Evolutionary conservation across 1,284 basidiomycete genomes (phyloP).

Genomic region (Leccinum brunneo-olivaceum): DNA sequence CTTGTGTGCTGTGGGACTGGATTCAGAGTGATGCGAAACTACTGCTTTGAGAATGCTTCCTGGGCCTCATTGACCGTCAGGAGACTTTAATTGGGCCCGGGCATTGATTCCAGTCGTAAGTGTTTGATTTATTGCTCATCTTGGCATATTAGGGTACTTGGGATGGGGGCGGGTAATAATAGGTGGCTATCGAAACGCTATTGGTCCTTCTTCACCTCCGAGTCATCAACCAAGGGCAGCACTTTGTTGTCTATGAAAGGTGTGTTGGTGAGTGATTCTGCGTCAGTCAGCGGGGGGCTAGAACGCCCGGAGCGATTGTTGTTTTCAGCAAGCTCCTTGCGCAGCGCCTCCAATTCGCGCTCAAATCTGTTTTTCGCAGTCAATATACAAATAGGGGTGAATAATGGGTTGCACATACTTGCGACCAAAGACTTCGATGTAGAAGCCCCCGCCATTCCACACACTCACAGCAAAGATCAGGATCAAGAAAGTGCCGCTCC

Average conservation of each 20-base stretch:
- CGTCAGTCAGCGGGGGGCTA: conserved; percentile 42
- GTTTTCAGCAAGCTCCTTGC: conserved; percentile 76
- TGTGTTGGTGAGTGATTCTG: conserved; percentile 32
- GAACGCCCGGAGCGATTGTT: conserved; percentile 46
- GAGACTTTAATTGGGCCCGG: no score
- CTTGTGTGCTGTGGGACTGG: no score
- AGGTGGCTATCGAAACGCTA: conserved; percentile 5
- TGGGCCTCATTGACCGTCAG: no score
- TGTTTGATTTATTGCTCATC: no score
- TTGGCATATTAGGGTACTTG: no score
- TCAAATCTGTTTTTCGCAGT: conserved; percentile 60
- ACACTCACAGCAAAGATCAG: conserved; percentile 75
- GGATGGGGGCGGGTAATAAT: not conserved
- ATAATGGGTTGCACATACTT: conserved; percentile 53
- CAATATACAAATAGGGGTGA: not conserved
- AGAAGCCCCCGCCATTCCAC: conserved; percentile 83
- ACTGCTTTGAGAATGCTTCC: no score
- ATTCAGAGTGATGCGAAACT: no score
- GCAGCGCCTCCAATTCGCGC: conserved; percentile 78
- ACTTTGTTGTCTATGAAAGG: conserved; percentile 21
- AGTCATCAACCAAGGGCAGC: conserved; percentile 18
- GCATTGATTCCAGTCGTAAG: no score
- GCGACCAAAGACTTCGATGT: conserved; percentile 92
- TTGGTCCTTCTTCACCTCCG: conserved; percentile 25
- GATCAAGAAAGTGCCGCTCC: conserved; percentile 73